Evolutionary conservation across 768 basidiomycete genomes (phyloP).

Genomic region (Kwoniella dejecticola): DNA sequence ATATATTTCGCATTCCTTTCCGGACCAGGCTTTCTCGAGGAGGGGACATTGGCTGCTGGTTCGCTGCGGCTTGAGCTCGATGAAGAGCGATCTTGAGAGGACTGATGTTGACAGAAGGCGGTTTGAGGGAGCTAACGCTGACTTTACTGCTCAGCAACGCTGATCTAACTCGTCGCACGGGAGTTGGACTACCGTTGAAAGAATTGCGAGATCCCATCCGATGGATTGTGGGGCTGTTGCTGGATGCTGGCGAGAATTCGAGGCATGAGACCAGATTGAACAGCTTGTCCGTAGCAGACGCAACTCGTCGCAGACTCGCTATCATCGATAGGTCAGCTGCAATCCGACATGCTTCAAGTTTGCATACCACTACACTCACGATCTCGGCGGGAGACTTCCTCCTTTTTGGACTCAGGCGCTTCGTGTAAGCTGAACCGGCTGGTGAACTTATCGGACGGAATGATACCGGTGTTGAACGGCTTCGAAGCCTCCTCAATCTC

Average conservation of each 20-base stretch:
- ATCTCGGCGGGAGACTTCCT: slow-evolving; percentile 14
- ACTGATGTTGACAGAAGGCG: slow-evolving; percentile 24
- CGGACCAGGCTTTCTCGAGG: slow-evolving; percentile 35
- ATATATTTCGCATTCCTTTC: slow-evolving; percentile 46
- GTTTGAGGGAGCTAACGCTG: slow-evolving; percentile 31
- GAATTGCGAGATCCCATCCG: slow-evolving; percentile 31
- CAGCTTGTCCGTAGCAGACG: slow-evolving; percentile 46
- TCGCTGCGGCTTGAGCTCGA: slow-evolving; percentile 28
- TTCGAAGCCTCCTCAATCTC: slow-evolving; percentile 29
- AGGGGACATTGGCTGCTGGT: slow-evolving; percentile 9
- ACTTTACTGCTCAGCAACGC: slow-evolving; percentile 36
- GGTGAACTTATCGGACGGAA: slow-evolving; percentile 11
- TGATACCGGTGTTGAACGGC: background rate
- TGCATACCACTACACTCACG: slow-evolving; percentile 7
- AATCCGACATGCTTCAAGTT: background rate
- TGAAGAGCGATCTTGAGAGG: slow-evolving; percentile 50
- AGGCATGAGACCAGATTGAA: slow-evolving; percentile 34
- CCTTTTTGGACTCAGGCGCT: background rate
- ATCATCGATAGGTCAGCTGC: slow-evolving; percentile 1
- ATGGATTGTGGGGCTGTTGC: slow-evolving; percentile 19
- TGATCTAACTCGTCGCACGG: slow-evolving; percentile 39
- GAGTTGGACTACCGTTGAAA: slow-evolving; percentile 44
- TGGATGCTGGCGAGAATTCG: slow-evolving; percentile 37
- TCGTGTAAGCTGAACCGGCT: slow-evolving; percentile 13
- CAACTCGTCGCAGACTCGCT: slow-evolving; percentile 36